These are phyloP conservation scores for Phytophthora hibernalis DNA, from an alignment of 352 stramenopile genomes.

Conservation along the genomic window DNA sequence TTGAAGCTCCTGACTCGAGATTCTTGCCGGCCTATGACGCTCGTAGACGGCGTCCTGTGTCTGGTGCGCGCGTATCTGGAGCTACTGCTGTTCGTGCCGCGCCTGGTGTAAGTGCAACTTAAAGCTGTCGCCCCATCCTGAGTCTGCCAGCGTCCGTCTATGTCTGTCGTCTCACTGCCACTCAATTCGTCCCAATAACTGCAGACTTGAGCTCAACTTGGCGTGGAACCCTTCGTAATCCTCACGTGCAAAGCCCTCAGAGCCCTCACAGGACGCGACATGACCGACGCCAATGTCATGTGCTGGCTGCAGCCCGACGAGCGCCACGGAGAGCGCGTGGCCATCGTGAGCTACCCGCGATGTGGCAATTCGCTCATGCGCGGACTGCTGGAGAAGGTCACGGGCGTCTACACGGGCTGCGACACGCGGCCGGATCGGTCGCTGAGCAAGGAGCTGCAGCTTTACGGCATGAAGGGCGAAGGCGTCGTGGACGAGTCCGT, in stretches of 20 bases:
- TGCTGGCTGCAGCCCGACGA: constrained; percentile 79
- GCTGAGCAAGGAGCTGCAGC: constrained; percentile 89
- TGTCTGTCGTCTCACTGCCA: constrained; percentile 32
- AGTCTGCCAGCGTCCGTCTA: constrained; percentile 27
- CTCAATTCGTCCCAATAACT: constrained; percentile 12
- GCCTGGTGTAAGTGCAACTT: constrained; percentile 61
- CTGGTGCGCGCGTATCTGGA: constrained; percentile 68
- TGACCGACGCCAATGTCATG: constrained; percentile 34
- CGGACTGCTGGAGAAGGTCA: constrained; percentile 95
- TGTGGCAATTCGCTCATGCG: constrained; percentile 98
- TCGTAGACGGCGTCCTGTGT: constrained; percentile 49
- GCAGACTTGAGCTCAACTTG: constrained; percentile 63
- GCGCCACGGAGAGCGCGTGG: constrained; percentile 72
- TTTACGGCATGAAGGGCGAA: constrained; percentile 92
- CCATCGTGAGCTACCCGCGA: constrained; percentile 96
- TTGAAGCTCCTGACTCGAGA: background rate
- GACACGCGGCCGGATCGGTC: constrained; percentile 96
- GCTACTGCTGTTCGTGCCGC: constrained; percentile 72
- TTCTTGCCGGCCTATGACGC: constrained; percentile 20
- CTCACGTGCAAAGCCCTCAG: constrained; percentile 48
- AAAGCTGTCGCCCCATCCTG: background rate
- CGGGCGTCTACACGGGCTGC: constrained; percentile 95
- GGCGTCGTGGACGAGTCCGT: constrained; percentile 95
- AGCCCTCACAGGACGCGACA: constrained; percentile 13
- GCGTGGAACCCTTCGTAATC: constrained; percentile 73